Evolutionary conservation across 108 stramenopile genomes (phyloP), one percentile per base, ranked within the genome.

Genomic region (Stephanodiscus triporus): DNA sequence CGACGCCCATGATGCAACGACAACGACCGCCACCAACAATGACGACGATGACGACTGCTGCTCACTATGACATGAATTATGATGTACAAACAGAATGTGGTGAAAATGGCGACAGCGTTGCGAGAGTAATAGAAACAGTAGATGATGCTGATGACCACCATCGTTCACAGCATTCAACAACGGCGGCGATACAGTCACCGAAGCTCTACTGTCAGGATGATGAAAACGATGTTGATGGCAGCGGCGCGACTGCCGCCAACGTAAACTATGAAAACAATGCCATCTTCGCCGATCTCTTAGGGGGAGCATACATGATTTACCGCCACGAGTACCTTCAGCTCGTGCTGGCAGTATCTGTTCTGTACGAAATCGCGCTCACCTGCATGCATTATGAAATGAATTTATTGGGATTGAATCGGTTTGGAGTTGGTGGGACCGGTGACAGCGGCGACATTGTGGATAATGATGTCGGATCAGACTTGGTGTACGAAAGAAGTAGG

Each of bases 371-470:
- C 47, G 77, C 91, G 27, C 84, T 98, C 37, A 98, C 98, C 14
- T 92, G 96, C 66, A 85, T 98, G 59, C 95, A 98, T 78, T 98
- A 97, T 75, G 95, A 93, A 68, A 95, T 98, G 98, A 98, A 97
- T 76, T 82, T 97, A 40, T 70, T 96, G n/a, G 91, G 95, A 10
- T 85, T 84, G n/a, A 85, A 84, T 43, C 77, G 80, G 11, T 93
- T 90, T 67, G 86, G 79, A 0, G 75, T 76, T 54, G 76, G 79
- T 7, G 17, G 23, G 16, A 48, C 9, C 40, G 40, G 40, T 11
- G 40, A 4, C 40, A 9, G 40, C 40, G 40, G 40, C 10, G 40
- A 9, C 40, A 9, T 40, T 5, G 32, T 34, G 32, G 32, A 34
- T 34, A 2, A 34, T 5, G 32, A 34, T 5, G 32, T 34, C 40